Conservation (phyloP, 2,329 filamentous ascomycete species). For the Alternaria rosae region DNA sequence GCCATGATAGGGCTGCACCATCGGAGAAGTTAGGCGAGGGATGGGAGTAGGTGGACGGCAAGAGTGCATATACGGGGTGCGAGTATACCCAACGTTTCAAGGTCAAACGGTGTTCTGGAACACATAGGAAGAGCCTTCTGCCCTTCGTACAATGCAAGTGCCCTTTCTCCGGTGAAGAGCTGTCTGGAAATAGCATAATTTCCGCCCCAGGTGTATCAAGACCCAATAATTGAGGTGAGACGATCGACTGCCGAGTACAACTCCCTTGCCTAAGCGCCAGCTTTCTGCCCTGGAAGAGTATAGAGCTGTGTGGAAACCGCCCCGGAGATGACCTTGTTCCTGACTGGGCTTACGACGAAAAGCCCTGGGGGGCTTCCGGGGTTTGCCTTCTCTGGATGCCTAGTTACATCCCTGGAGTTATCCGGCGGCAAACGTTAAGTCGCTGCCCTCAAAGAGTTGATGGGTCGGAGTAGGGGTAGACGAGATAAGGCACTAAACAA, state of each 20-base stretch:
- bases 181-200: background rate
- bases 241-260: background rate
- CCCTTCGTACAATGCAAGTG: background rate
- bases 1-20: background rate
- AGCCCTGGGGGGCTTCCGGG: background rate
- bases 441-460: background rate
- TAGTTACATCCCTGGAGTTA: too few species aligned
- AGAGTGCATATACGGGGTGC: background rate
- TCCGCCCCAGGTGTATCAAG: background rate
- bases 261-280: background rate
- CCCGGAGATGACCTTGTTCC: background rate
- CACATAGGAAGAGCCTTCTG: background rate
- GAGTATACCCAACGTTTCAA: background rate
- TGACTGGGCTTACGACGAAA: background rate
- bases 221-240: background rate
- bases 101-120: background rate
- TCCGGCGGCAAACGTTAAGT: too few species aligned
- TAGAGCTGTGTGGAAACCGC: background rate
- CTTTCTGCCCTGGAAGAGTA: background rate
- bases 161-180: background rate
- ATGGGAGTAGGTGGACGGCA: background rate
- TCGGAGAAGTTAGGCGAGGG: background rate
- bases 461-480: background rate
- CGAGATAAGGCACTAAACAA: background rate
- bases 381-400: background rate